phyloP scores from a whole-genome alignment of 2,329 filamentous ascomycete genomes.

The Botrytis elliptica region DNA sequence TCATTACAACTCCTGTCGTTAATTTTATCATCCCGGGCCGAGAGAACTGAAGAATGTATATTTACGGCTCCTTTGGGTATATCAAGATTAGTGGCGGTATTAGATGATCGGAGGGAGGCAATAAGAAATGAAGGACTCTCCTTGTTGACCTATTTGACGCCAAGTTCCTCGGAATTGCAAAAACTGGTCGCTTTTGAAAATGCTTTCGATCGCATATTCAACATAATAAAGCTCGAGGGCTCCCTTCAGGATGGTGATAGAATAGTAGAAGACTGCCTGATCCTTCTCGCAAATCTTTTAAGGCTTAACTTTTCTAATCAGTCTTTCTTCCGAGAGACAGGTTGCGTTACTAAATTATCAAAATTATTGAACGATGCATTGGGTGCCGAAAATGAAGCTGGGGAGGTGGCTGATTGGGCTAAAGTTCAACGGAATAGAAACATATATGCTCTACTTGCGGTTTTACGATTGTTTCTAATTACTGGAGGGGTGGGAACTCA shows the following conservation, averaged over 20 bases:
- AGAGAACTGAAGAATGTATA: slow-evolving; percentile 92
- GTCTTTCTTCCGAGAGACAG: slow-evolving; percentile 87
- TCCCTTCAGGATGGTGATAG: slow-evolving; percentile 79
- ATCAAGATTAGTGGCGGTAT: slow-evolving; percentile 75
- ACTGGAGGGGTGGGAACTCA: slow-evolving; percentile 76
- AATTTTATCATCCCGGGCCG: slow-evolving; percentile 80
- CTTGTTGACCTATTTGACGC: slow-evolving; percentile 85
- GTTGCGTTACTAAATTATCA: slow-evolving; percentile 71
- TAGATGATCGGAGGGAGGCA: slow-evolving; percentile 84
- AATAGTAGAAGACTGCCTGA: slow-evolving; percentile 88
- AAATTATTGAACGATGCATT: slow-evolving; percentile 64
- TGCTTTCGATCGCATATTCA: slow-evolving; percentile 84
- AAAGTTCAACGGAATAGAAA: slow-evolving; percentile 82
- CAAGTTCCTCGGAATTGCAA: slow-evolving; percentile 82
- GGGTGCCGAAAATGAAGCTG: slow-evolving; percentile 52
- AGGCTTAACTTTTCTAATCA: slow-evolving; percentile 89
- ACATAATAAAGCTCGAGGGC: slow-evolving; percentile 78
- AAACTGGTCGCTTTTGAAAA: slow-evolving; percentile 95
- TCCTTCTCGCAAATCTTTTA: slow-evolving; percentile 84
- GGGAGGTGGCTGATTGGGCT: slow-evolving; percentile 69
- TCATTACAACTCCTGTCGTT: slow-evolving; percentile 85
- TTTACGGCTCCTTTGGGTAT: slow-evolving; percentile 86
- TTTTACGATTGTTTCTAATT: slow-evolving; percentile 82
- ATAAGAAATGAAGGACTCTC: slow-evolving; percentile 83
- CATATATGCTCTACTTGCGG: slow-evolving; percentile 82